Evolutionary conservation across 768 basidiomycete genomes (phyloP), one percentile per base, ranked within the genome.

Genomic region (Tulasnella sp.): DNA sequence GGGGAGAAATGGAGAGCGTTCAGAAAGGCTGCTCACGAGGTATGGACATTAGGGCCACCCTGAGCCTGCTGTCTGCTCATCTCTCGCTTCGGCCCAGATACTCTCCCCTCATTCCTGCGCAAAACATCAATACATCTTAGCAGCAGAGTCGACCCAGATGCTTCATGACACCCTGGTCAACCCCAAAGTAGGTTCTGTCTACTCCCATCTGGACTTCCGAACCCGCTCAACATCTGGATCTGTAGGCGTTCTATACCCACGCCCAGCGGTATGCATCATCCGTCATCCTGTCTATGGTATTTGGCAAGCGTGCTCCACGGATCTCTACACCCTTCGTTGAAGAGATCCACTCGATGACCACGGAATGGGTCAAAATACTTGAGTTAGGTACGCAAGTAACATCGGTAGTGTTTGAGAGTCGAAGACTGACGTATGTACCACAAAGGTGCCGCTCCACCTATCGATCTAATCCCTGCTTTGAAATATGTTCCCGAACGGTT

Each of bases 381-480:
- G 68, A 67, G 27, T n/a, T n/a, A n/a, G n/a, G n/a, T n/a, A n/a
- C n/a, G n/a, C 42, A 9, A 43, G 55, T 15, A 45, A 45, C 29
- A 49, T n/a, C n/a, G n/a, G n/a, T n/a, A n/a, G n/a, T n/a, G n/a
- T n/a, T n/a, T n/a, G n/a, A n/a, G n/a, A n/a, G n/a, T n/a, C n/a
- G n/a, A n/a, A n/a, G n/a, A n/a, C n/a, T n/a, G n/a, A n/a, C n/a
- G n/a, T n/a, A n/a, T n/a, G n/a, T n/a, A n/a, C n/a, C n/a, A n/a
- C n/a, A 62, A 67, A 12, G 69, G 71, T 12, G 65, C 68, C 15
- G 62, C 32, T 17, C 55, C 55, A 7, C 55, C 55, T 14, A 43
- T 57, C 12, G 55, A 57, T 32, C 41, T 57, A 15, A 17, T 57
- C 42, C 55, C 55, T 2, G 32, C 46, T 45, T 39, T 57, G 14